Base-by-base conservation (phyloP, 2,329 filamentous ascomycete species). In the Diaporthe batatas region DNA sequence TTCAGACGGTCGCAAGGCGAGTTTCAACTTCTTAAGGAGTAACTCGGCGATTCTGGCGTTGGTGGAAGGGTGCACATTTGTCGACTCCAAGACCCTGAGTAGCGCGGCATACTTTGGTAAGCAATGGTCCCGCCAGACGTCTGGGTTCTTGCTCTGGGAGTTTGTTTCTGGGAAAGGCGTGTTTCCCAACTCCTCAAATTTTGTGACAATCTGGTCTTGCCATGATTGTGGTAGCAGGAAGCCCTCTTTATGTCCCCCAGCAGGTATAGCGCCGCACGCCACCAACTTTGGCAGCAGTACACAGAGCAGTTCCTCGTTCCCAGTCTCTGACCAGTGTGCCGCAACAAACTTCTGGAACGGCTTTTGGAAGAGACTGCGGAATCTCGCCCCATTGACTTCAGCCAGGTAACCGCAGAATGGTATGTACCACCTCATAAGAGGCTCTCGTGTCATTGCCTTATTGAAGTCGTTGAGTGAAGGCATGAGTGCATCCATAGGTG, bases 301-400 rank as follows among this genome's bases (percentile, higher is more conserved):
- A 77, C 92, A 94, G 21, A 95, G 84, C 75, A 92, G 87, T 75
- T 92, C 89, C 79, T 94, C 91, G 68, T 94, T 87, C 78, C 86
- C 80, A 76, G 83, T 85, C 76, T 91, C 88, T 4, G 90, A 89
- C 94, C 94, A 97, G 77, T 93, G 91, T 8, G 87, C 87, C 42
- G 91, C 85, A 75, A 98, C 87, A 78, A 96, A 98, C 89, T 90
- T 94, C 81, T 97, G 94, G 77, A 98, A 95, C 72, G 93, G 91
- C 49, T 91, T 92, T 10, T 95, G 86, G 42, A 97, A 88, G n/a
- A 98, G 85, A 75, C 90, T 91, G 70, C 91, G 89, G 79, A 98
- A 99, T 51, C 93, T 89, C 69, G 92, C 89, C 1, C 88, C 80
- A 58, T 95, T 91, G 47, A 97, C 85, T 70, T 94, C 89, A 0